Evolutionary conservation across 2,329 filamentous ascomycete species (phyloP).

Genomic region (Fusarium guadeloupense): DNA sequence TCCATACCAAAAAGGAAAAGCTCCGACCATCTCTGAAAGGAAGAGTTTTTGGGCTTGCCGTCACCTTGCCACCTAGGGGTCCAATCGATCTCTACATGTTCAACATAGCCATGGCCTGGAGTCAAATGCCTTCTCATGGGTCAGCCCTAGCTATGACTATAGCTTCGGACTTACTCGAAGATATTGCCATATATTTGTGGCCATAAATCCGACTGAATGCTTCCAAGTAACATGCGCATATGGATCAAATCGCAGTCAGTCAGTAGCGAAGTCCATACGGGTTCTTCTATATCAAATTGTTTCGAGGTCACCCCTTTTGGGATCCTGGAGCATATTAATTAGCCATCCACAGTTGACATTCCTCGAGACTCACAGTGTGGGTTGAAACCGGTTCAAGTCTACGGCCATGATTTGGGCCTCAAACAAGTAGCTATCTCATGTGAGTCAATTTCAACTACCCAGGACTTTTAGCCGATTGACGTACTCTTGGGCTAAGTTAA

Average conservation of each 20-base stretch:
- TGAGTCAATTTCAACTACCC: not conserved
- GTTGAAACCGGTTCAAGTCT: slow-evolving; percentile 52
- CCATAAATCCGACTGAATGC: slow-evolving; percentile 74
- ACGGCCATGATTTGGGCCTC: slow-evolving; percentile 49
- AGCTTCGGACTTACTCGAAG: slow-evolving; percentile 63
- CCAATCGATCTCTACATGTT: slow-evolving; percentile 91
- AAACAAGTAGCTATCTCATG: slow-evolving; percentile 20
- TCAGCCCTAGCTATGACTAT: slow-evolving; percentile 1
- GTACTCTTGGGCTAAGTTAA: slow-evolving; percentile 79
- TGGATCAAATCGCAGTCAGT: slow-evolving; percentile 82
- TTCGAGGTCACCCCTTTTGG: slow-evolving; percentile 64
- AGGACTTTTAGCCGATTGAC: slow-evolving; percentile 38
- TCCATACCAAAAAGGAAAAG: slow-evolving; percentile 74
- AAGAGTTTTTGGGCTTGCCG: slow-evolving; percentile 64
- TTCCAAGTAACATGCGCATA: slow-evolving; percentile 80
- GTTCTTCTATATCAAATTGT: slow-evolving; percentile 79
- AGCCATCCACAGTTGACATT: not conserved
- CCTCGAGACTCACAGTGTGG: slow-evolving; percentile 45
- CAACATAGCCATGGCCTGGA: slow-evolving; percentile 78
- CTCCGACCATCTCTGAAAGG: slow-evolving; percentile 74
- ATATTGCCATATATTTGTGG: slow-evolving; percentile 75
- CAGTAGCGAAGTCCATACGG: slow-evolving; percentile 62
- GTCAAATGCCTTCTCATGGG: slow-evolving; percentile 70
- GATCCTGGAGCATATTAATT: slow-evolving; percentile 61
- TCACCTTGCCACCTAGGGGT: slow-evolving; percentile 76